phyloP scores from a whole-genome alignment of 768 basidiomycete genomes.

The Tulasnella sp. region DNA sequence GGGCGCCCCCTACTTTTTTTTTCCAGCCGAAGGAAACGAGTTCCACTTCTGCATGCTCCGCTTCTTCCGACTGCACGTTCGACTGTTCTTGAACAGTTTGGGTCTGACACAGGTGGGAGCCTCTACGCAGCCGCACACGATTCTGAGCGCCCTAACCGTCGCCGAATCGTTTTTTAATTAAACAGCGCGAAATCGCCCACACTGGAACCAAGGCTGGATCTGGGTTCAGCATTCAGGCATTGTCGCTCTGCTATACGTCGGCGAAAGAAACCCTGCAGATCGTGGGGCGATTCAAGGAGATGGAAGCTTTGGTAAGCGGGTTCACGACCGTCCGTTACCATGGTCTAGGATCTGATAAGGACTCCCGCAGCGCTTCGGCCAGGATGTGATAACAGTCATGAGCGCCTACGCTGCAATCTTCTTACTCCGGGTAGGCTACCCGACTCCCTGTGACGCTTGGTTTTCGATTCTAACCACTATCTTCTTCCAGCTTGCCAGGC shows the following conservation, averaged over 20 bases:
- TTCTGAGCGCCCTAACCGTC: no score
- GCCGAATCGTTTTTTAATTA: no score
- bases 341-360: constrained; percentile 10
- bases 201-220: not conserved
- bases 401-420: constrained; percentile 82
- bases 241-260: constrained; percentile 69
- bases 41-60: constrained; percentile 74
- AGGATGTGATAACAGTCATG: constrained; percentile 82
- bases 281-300: constrained; percentile 66
- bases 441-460: not conserved
- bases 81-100: constrained; percentile 80
- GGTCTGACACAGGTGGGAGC: constrained; percentile 54
- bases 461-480: not conserved
- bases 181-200: constrained; percentile 53
- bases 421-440: constrained; percentile 57
- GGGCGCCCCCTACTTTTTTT: not conserved
- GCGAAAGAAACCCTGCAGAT: constrained; percentile 68
- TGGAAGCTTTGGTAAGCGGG: constrained; percentile 67
- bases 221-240: constrained; percentile 53
- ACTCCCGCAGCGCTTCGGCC: constrained; percentile 67
- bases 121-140: no score
- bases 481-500: constrained; percentile 60
- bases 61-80: constrained; percentile 73
- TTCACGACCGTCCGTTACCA: not conserved
- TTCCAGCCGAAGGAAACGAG: constrained; percentile 60